A percentile compares a stretch with the other conserved stretches of the same genome.
Evolutionary conservation across 768 basidiomycete genomes (phyloP).

Genomic region (Leccinum broughii): DNA sequence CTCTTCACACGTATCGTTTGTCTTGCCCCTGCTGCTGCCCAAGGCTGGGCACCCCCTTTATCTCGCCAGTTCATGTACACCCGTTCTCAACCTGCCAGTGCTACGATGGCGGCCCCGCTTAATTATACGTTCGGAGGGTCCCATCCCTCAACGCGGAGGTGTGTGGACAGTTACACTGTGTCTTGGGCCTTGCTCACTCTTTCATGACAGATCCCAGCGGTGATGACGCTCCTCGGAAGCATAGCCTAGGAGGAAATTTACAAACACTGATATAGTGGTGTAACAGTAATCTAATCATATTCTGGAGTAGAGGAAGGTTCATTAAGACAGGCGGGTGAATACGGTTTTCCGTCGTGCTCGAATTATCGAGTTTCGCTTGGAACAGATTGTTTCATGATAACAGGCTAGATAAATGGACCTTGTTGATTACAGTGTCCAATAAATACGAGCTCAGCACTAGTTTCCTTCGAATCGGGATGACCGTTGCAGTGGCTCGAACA

Average conservation of each 20-base stretch:
- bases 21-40: background rate
- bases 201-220: background rate
- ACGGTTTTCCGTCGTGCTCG: too few relatives aligned
- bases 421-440: too few relatives aligned
- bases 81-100: background rate
- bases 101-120: background rate
- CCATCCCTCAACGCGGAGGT: background rate
- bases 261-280: background rate
- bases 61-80: background rate
- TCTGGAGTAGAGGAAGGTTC: too few relatives aligned
- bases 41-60: background rate
- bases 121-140: background rate
- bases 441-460: too few relatives aligned
- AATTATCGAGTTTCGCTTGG: too few relatives aligned
- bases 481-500: slow-evolving; percentile 25
- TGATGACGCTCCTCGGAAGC: background rate
- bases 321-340: too few relatives aligned
- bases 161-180: background rate
- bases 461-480: too few relatives aligned
- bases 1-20: background rate
- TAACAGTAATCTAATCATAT: background rate
- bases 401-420: too few relatives aligned
- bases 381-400: background rate
- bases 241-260: too few relatives aligned
- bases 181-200: background rate